phyloP scores from a whole-genome alignment of 331 rosid genomes.

The Quercus phellos region DNA sequence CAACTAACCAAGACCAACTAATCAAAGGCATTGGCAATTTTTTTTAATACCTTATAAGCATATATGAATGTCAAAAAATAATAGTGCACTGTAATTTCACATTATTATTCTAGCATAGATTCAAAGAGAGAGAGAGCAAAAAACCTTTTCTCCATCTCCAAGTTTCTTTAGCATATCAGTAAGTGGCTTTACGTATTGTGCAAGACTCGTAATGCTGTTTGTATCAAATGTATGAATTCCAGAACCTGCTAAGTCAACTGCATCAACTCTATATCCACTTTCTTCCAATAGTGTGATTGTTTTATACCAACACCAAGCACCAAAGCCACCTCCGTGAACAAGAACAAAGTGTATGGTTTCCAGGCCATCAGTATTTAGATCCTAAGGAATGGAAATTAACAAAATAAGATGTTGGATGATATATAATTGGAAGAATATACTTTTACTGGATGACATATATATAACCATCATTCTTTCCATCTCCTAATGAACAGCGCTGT shows the following conservation, averaged over 20 bases:
- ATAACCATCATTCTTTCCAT: background rate
- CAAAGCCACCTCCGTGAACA: conserved; percentile 98
- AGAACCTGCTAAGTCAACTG: conserved; percentile 87
- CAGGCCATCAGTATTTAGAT: conserved; percentile 61
- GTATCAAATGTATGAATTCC: conserved; percentile 82
- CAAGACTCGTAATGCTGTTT: conserved; percentile 58
- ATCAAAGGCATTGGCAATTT: background rate
- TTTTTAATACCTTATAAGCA: background rate
- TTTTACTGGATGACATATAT: background rate
- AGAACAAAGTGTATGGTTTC: conserved; percentile 88
- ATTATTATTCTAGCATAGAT: background rate
- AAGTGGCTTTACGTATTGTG: conserved; percentile 86
- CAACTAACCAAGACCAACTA: background rate
- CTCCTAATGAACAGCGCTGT: background rate
- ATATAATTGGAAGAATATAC: background rate
- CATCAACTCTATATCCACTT: conserved; percentile 71
- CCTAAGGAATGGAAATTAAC: conserved; percentile 33
- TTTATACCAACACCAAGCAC: conserved; percentile 99
- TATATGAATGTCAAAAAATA: background rate
- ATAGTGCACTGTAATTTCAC: too few species aligned
- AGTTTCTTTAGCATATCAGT: conserved; percentile 68
- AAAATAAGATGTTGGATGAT: conserved; percentile 1
- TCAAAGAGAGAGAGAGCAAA: too few species aligned
- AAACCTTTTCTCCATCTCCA: conserved; percentile 74
- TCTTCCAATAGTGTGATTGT: conserved; percentile 93